A percentile compares a stretch with the other conserved stretches of the same genome.
Conservation (phyloP, 2,329 filamentous ascomycete genomes). For the Beauveria sp. region DNA sequence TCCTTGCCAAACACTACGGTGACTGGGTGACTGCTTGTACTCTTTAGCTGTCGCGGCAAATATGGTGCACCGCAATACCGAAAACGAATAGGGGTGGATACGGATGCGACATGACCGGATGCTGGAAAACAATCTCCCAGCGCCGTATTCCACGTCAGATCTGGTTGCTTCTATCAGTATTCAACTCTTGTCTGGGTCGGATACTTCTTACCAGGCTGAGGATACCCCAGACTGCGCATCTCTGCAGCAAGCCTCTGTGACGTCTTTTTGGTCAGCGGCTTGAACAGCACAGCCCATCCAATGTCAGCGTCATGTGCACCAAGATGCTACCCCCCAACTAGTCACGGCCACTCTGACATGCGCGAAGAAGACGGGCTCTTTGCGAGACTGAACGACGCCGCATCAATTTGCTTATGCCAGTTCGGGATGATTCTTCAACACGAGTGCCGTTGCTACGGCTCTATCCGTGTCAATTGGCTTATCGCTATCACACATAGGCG, state of each 20-base stretch:
- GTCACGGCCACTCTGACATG: neutral
- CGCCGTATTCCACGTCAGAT: neutral
- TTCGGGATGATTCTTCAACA: neutral
- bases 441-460: neutral
- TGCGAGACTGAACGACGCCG: neutral
- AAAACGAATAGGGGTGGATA: conserved; percentile 11
- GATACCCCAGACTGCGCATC: neutral
- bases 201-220: neutral
- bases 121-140: neutral
- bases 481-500: neutral
- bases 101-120: conserved; percentile 7
- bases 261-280: conserved; percentile 1
- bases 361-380: neutral
- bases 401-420: neutral
- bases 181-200: neutral
- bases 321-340: neutral
- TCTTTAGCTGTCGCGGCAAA: neutral
- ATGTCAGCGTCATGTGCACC: neutral
- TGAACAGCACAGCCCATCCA: neutral
- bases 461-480: neutral
- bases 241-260: neutral
- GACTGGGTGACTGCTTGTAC: neutral
- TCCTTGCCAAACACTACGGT: neutral
- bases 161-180: neutral
- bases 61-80: neutral